Conservation (phyloP, 257 asterid genomes). For the Nicotiana benthamiana region DNA sequence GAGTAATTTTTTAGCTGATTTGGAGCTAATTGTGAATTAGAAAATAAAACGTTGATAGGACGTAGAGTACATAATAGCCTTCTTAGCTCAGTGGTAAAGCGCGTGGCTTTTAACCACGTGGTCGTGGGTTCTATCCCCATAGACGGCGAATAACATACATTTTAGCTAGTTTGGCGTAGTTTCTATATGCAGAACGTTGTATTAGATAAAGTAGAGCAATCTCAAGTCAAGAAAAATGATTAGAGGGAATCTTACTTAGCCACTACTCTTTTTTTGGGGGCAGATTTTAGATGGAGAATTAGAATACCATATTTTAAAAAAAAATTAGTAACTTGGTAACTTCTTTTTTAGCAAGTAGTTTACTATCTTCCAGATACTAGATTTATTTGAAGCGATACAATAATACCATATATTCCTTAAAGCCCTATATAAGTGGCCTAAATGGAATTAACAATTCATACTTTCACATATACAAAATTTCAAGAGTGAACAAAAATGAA, state of each 20-base stretch:
- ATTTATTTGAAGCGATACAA: neutral
- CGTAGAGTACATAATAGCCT: conserved; percentile 16
- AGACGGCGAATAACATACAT: conserved; percentile 41
- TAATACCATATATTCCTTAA: neutral
- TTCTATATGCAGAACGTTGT: no score
- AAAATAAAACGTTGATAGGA: no score
- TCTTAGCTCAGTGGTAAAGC: conserved; percentile 96
- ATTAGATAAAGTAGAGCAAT: no score
- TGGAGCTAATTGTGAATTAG: no score
- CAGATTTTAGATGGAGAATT: no score
- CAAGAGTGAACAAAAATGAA: neutral
- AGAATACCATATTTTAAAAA: no score
- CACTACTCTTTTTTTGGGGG: no score
- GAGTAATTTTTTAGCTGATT: no score
- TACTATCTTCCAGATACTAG: neutral
- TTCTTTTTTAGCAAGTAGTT: neutral
- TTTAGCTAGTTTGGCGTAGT: no score
- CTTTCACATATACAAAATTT: neutral
- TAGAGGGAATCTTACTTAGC: no score
- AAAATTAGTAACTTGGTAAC: no score
- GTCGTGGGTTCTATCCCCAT: conserved; percentile 99
- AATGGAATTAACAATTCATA: neutral
- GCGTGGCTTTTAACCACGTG: conserved; percentile 99
- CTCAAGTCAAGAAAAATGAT: no score
- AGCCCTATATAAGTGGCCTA: neutral